Conservation (phyloP, 2,329 filamentous ascomycete species). For the Arthrobotrys pseudoclavata region DNA sequence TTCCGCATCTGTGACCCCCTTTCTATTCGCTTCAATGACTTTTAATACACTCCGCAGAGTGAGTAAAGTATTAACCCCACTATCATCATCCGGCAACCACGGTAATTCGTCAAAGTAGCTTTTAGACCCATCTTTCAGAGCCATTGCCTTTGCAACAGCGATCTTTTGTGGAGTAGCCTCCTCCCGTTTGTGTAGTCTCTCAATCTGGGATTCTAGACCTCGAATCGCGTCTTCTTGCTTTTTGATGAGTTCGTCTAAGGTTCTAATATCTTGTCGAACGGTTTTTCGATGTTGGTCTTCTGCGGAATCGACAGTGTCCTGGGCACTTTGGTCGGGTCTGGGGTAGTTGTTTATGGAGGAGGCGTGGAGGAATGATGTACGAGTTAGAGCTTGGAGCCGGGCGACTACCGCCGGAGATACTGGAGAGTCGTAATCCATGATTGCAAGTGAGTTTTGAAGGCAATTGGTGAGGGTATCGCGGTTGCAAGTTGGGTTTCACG, state of each 20-base stretch:
- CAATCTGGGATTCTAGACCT: constrained; percentile 26
- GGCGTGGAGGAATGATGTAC: constrained; percentile 35
- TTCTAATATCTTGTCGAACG: constrained; percentile 38
- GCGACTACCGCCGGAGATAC: constrained; percentile 41
- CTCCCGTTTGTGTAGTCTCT: constrained; percentile 32
- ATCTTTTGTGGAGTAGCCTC: constrained; percentile 47
- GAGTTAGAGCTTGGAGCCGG: constrained; percentile 43
- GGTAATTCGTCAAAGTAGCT: constrained; percentile 42
- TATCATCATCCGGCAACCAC: constrained; percentile 53
- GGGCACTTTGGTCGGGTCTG: constrained; percentile 33
- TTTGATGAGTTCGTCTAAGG: constrained; percentile 45
- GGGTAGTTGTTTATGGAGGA: constrained; percentile 48
- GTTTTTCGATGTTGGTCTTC: constrained; percentile 42
- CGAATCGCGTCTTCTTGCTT: constrained; percentile 49
- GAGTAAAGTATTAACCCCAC: constrained; percentile 44
- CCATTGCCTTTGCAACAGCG: constrained; percentile 30
- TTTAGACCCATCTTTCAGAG: constrained; percentile 46
- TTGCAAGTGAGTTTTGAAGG: background rate
- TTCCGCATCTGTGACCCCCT: constrained; percentile 37
- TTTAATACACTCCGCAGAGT: constrained; percentile 38
- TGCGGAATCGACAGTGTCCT: constrained; percentile 47
- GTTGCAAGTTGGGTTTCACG: background rate
- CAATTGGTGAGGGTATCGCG: background rate
- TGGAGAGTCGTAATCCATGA: constrained; percentile 32
- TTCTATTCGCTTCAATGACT: constrained; percentile 51